These are phyloP conservation scores for Entomortierella parvispora DNA, from an alignment of 192 early-diverging fungal species.

Conservation along the genomic window DNA sequence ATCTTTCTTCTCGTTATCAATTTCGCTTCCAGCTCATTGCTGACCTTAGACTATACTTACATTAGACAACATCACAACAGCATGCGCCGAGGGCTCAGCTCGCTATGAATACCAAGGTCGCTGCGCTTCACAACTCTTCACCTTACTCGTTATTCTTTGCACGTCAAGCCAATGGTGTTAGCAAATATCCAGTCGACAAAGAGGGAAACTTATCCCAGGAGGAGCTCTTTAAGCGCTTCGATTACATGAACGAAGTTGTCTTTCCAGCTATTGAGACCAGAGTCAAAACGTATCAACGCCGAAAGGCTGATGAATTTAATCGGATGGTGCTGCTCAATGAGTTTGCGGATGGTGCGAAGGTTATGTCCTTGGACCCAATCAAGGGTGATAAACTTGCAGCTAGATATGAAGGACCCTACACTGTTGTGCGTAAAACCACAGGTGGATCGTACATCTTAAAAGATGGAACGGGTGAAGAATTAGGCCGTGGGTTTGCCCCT, in stretches of 20 bases:
- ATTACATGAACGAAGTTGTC: slow-evolving; percentile 28
- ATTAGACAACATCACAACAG: no score
- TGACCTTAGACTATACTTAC: no score
- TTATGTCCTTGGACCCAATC: slow-evolving; percentile 13
- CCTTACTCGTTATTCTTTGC: no score
- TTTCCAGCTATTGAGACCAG: slow-evolving; percentile 4
- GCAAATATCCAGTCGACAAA: not conserved
- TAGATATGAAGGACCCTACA: slow-evolving; percentile 12
- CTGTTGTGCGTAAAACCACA: slow-evolving; percentile 9
- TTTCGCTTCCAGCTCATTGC: no score
- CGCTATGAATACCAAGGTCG: no score
- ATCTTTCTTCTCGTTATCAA: no score
- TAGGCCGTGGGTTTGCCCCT: slow-evolving; percentile 5
- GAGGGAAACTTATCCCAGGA: not conserved
- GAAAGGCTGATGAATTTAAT: slow-evolving; percentile 19
- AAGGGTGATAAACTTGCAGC: slow-evolving; percentile 5
- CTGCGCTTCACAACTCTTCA: no score
- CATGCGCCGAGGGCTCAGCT: no score
- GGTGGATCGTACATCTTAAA: slow-evolving; percentile 6
- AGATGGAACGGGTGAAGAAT: slow-evolving; percentile 1
- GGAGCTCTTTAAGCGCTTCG: slow-evolving; percentile 6
- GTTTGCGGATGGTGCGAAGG: slow-evolving; percentile 9
- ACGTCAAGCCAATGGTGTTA: no score
- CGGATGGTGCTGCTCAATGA: slow-evolving; percentile 1
- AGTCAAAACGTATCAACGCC: not conserved